Evolutionary conservation across 116 monocot genomes (phyloP), one percentile per base, ranked within the genome.

Genomic region (Dioscorea cayenensis): DNA sequence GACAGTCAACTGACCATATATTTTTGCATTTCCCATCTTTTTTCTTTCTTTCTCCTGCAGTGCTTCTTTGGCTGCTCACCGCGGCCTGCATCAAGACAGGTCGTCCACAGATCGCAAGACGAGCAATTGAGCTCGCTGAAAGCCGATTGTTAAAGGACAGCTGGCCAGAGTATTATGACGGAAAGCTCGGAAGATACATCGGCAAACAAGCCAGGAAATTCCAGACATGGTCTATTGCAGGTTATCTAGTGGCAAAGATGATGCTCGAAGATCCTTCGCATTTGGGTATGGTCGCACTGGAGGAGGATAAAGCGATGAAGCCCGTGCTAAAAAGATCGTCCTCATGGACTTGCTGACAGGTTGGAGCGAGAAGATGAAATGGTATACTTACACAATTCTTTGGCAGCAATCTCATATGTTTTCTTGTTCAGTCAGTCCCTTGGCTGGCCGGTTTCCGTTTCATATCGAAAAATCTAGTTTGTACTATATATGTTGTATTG

Each of bases 111-210:
- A 90, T 90, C 51, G 90, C 90, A 11, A 73, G 86, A 35, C 73
- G 79, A 77, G 86, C 90, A 37, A 86, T 90, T 22, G 90, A 90
- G 28, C 81, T 90, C 8, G 84, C 84, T 0, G 86, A 90, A 67
- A 82, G 58, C 77, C 72, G 90, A 19, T 77, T 90, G 23, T 64
- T 72, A 66, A 86, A 78, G 49, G 90, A 90, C 55, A 52, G 82
- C 59, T 90, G 90, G 90, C 90, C 90, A 3, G 90, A 90, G 68
- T 90, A 90, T 71, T 84, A 90, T 13, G 90, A 90, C 58, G 90
- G 90, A 7, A 90, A 86, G 77, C 73, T 90, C 2, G 86, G 90
- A 0, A 65, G 86, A 48, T 90, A 77, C 27, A 50, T 90, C 12
- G 90, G 90, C 20, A 90, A 90, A 65, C 90, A 90, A 69, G 90